A percentile compares a stretch with the other conserved stretches of the same genome.
Conservation (phyloP, 257 asterid species). For the Petunia axillaris region DNA sequence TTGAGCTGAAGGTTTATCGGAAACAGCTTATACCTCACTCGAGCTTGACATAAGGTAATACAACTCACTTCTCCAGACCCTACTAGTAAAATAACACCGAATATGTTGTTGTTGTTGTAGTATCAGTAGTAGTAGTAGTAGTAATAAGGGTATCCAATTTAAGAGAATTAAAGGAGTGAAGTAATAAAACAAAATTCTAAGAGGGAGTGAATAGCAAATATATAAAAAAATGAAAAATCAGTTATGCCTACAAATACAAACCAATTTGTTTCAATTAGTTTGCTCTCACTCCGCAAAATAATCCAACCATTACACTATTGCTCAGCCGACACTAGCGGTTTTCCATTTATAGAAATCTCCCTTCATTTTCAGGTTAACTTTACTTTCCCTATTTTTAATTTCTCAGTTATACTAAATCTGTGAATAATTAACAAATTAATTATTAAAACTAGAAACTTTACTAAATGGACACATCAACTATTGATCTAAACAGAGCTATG, state of each 20-base stretch:
- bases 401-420: background rate
- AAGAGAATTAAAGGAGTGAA: background rate
- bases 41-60: too few species aligned
- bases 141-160: too few species aligned
- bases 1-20: too few species aligned
- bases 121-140: too few species aligned
- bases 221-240: background rate
- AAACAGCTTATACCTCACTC: too few species aligned
- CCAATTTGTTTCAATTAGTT: background rate
- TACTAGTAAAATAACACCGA: too few species aligned
- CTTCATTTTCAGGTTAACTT: background rate
- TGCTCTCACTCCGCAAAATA: background rate
- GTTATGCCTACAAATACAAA: constrained; percentile 11
- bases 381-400: background rate
- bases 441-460: background rate
- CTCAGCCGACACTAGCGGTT: constrained; percentile 3
- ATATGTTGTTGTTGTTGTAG: too few species aligned
- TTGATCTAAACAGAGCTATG: constrained; percentile 21
- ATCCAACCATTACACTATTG: background rate
- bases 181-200: background rate
- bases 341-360: background rate
- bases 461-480: constrained; percentile 15
- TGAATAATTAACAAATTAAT: background rate
- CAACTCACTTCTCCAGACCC: too few species aligned
- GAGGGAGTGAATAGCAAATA: background rate